These are phyloP conservation scores for Parafenestella ontariensis DNA, from an alignment of 2,329 filamentous ascomycete species.

Conservation along the genomic window DNA sequence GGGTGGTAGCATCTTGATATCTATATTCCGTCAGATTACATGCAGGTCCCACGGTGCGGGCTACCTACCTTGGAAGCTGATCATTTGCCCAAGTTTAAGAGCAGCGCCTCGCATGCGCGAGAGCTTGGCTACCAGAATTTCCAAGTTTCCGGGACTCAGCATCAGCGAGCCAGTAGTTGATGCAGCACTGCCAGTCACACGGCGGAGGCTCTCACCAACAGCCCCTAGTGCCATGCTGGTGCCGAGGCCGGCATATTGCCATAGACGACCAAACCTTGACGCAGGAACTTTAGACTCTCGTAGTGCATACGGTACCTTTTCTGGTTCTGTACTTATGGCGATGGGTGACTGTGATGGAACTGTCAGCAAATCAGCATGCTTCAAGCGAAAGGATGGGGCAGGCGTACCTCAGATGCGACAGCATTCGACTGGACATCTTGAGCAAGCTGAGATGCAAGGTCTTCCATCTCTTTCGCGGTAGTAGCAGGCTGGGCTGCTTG, in stretches of 20 bases:
- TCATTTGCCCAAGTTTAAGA: slow-evolving; percentile 96
- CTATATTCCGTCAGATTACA: slow-evolving; percentile 50
- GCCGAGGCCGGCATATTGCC: slow-evolving; percentile 93
- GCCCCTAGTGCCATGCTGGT: slow-evolving; percentile 96
- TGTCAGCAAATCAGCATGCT: slow-evolving; percentile 57
- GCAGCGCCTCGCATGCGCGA: slow-evolving; percentile 97
- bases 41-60: background rate
- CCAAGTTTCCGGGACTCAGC: slow-evolving; percentile 89
- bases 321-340: slow-evolving; percentile 33
- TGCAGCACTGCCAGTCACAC: slow-evolving; percentile 73
- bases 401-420: slow-evolving; percentile 38
- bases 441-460: slow-evolving; percentile 57
- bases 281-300: slow-evolving; percentile 90
- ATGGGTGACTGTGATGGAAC: slow-evolving; percentile 42
- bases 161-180: slow-evolving; percentile 74
- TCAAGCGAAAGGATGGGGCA: slow-evolving; percentile 1
- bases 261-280: slow-evolving; percentile 82
- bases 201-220: slow-evolving; percentile 81
- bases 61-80: slow-evolving; percentile 80
- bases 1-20: slow-evolving; percentile 89
- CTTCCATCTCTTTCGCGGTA: slow-evolving; percentile 50
- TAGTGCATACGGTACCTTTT: slow-evolving; percentile 68
- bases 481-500: slow-evolving; percentile 16
- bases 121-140: slow-evolving; percentile 88
- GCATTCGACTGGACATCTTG: slow-evolving; percentile 48